These are phyloP conservation scores for Pseudogymnoascus sp. DNA, from an alignment of 2,329 filamentous ascomycete genomes.

Conservation along the genomic window DNA sequence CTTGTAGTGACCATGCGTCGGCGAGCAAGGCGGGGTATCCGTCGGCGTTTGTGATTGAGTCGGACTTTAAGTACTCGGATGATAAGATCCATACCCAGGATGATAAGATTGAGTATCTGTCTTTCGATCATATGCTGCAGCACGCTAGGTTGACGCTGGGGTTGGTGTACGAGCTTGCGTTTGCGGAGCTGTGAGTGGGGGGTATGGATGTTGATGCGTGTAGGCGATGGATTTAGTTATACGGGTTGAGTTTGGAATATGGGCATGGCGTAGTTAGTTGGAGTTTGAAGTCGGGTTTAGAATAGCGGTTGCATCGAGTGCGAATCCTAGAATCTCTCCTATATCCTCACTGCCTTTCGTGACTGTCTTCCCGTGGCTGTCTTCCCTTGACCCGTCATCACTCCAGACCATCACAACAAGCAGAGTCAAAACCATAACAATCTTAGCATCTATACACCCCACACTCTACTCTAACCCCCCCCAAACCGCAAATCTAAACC, in stretches of 20 bases:
- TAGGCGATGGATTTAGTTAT: neutral
- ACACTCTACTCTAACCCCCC: neutral
- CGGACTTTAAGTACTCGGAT: constrained; percentile 57
- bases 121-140: constrained; percentile 87
- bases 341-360: neutral
- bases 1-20: constrained; percentile 68
- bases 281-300: neutral
- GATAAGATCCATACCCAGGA: constrained; percentile 63
- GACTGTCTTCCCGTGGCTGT: neutral
- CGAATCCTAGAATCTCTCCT: neutral
- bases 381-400: neutral
- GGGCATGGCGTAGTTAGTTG: neutral
- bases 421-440: neutral
- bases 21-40: constrained; percentile 69
- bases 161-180: constrained; percentile 76
- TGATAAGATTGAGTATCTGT: constrained; percentile 62
- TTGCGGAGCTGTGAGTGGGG: constrained; percentile 44
- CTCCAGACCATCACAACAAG: neutral
- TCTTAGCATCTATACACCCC: neutral
- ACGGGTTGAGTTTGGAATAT: neutral
- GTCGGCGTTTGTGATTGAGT: constrained; percentile 69
- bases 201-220: neutral
- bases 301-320: neutral
- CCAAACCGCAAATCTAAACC: constrained; percentile 5
- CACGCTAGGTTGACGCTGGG: constrained; percentile 79